Evolutionary conservation across 2,329 filamentous ascomycete genomes (phyloP).

Genomic region (Colletotrichum phormii): DNA sequence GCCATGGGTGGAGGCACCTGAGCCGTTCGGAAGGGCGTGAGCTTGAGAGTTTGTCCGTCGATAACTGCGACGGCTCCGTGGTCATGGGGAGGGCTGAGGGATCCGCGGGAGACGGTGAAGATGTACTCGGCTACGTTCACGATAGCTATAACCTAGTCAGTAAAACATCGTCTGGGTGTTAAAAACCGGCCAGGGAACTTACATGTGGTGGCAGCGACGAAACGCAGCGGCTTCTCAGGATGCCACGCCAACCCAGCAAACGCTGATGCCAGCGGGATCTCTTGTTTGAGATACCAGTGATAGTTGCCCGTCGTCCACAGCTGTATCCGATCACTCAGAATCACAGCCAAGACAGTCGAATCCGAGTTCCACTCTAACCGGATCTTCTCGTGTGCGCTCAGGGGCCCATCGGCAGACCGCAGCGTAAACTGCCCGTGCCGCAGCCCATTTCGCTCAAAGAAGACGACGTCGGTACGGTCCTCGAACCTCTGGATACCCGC

Average conservation of each 20-base stretch:
- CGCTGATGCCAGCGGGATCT: constrained; percentile 65
- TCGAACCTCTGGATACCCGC: constrained; percentile 83
- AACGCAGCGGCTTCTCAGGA: constrained; percentile 81
- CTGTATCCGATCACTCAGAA: constrained; percentile 80
- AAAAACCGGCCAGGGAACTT: constrained; percentile 39
- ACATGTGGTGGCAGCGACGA: constrained; percentile 68
- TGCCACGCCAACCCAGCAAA: constrained; percentile 75
- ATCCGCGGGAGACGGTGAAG: constrained; percentile 76
- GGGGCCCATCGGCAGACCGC: constrained; percentile 70
- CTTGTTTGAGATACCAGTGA: constrained; percentile 97
- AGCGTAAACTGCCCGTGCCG: constrained; percentile 96
- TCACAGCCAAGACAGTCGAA: constrained; percentile 89
- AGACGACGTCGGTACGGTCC: constrained; percentile 82
- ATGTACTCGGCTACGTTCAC: constrained; percentile 74
- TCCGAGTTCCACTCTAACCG: constrained; percentile 89
- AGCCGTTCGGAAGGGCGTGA: constrained; percentile 86
- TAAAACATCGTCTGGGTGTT: background rate
- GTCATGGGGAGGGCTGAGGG: constrained; percentile 78
- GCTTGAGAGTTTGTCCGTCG: constrained; percentile 81
- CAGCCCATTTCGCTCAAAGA: constrained; percentile 97
- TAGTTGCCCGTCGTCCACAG: constrained; percentile 98
- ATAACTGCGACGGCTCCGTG: constrained; percentile 84
- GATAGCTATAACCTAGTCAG: constrained; percentile 49
- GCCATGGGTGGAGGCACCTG: constrained; percentile 96
- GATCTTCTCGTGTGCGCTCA: constrained; percentile 68